Conservation (phyloP, 495 filamentous ascomycete species). For the Mycothermus thermophilus region DNA sequence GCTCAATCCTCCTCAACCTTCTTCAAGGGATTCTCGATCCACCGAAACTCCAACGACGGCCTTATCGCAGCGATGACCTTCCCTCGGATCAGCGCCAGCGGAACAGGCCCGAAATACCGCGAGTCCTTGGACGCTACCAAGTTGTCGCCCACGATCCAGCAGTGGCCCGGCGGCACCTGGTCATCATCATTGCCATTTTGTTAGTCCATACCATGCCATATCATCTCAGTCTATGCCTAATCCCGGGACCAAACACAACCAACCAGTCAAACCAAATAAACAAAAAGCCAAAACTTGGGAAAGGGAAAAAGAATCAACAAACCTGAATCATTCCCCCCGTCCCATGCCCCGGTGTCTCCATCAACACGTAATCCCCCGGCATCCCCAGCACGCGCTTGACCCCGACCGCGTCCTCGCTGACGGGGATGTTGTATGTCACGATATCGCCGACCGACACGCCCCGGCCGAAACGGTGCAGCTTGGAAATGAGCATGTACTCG, state of each 20-base stretch:
- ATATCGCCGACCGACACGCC: conserved; percentile 71
- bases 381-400: conserved; percentile 77
- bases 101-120: conserved; percentile 69
- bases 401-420: conserved; percentile 46
- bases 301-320: conserved; percentile 5
- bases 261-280: too few relatives aligned
- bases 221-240: too few relatives aligned
- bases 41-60: conserved; percentile 28
- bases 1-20: too few relatives aligned
- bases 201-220: too few relatives aligned
- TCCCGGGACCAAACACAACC: too few relatives aligned
- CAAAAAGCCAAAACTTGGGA: not conserved
- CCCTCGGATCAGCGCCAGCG: conserved; percentile 68
- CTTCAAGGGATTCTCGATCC: conserved; percentile 18
- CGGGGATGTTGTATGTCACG: conserved; percentile 61
- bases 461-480: conserved; percentile 50
- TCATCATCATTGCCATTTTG: too few relatives aligned
- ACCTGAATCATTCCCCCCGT: conserved; percentile 62
- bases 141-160: conserved; percentile 82
- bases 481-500: conserved; percentile 55
- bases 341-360: conserved; percentile 41
- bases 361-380: conserved; percentile 78
- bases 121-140: conserved; percentile 71
- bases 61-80: conserved; percentile 62
- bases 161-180: conserved; percentile 79